Percentiles rank a stretch among this genome's conserved stretches.
Evolutionary conservation across 1,284 basidiomycete species (phyloP).

Genomic region (Dichomitus squalens): DNA sequence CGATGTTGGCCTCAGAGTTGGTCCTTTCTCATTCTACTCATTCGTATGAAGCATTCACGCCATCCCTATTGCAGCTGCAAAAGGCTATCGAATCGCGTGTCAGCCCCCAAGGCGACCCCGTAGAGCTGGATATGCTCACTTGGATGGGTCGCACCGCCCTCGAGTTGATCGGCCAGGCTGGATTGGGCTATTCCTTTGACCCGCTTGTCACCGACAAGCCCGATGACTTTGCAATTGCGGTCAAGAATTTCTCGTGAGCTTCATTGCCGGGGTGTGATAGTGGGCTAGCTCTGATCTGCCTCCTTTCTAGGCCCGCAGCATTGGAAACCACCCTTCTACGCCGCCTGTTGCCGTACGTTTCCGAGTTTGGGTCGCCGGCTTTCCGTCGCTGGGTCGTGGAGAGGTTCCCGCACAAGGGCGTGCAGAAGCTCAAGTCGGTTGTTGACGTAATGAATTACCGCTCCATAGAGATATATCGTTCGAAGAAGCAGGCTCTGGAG

Average conservation of each 20-base stretch:
- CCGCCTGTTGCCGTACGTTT: conserved; percentile 8
- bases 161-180: too few relatives aligned
- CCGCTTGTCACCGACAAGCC: too few relatives aligned
- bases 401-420: conserved; percentile 16
- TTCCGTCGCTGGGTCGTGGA: conserved; percentile 21
- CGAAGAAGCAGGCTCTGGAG: conserved; percentile 28
- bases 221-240: neutral
- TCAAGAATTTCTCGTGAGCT: conserved; percentile 2
- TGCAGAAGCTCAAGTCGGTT: conserved; percentile 20
- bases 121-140: conserved; percentile 32
- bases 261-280: neutral
- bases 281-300: neutral
- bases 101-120: neutral
- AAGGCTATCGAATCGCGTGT: conserved; percentile 22
- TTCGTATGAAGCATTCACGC: neutral
- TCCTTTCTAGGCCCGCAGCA: neutral
- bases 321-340: neutral
- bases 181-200: too few relatives aligned
- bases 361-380: conserved; percentile 4
- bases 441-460: conserved; percentile 22
- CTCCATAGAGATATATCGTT: conserved; percentile 20
- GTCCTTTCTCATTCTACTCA: neutral
- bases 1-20: conserved; percentile 8
- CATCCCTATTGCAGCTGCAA: conserved; percentile 16
- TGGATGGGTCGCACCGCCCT: too few relatives aligned